These are phyloP conservation scores for Kwoniella shivajii DNA, from an alignment of 1,284 basidiomycete genomes.

Conservation along the genomic window DNA sequence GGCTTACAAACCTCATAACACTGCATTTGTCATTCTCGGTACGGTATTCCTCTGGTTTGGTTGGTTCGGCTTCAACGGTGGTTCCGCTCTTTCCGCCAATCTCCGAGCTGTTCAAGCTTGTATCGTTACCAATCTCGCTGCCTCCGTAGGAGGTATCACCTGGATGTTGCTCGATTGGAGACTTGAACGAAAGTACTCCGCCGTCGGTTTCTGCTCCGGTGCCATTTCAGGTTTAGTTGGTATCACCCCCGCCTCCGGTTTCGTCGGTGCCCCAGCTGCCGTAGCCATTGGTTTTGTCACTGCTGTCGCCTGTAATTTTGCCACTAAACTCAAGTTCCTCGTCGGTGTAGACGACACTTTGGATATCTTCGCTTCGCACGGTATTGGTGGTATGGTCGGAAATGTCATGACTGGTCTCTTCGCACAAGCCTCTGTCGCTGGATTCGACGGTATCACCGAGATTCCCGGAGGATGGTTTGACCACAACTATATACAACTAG, in stretches of 20 bases:
- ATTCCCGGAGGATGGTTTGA: constrained; percentile 92
- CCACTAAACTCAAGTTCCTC: constrained; percentile 80
- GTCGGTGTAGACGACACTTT: constrained; percentile 68
- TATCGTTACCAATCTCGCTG: constrained; percentile 89
- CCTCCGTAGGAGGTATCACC: constrained; percentile 80
- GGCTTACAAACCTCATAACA: constrained; percentile 73
- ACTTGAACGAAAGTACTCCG: constrained; percentile 88
- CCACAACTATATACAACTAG: constrained; percentile 70
- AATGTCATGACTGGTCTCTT: constrained; percentile 71
- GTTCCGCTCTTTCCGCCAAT: constrained; percentile 68
- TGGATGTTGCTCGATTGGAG: constrained; percentile 97
- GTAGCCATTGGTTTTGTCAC: constrained; percentile 83
- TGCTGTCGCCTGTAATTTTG: constrained; percentile 86
- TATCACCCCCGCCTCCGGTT: constrained; percentile 90
- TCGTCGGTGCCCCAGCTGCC: constrained; percentile 77
- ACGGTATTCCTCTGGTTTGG: constrained; percentile 96
- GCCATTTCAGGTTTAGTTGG: constrained; percentile 80
- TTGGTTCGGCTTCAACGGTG: constrained; percentile 96
- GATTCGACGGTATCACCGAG: constrained; percentile 72
- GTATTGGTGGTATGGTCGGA: constrained; percentile 83
- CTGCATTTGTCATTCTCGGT: constrained; percentile 83
- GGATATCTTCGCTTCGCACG: constrained; percentile 84
- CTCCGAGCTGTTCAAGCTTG: constrained; percentile 84
- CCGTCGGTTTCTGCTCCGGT: constrained; percentile 94
- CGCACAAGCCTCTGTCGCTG: constrained; percentile 80